Evolutionary conservation across 805 yeast species (phyloP).

Genomic region (Monosporozyma solicola): DNA sequence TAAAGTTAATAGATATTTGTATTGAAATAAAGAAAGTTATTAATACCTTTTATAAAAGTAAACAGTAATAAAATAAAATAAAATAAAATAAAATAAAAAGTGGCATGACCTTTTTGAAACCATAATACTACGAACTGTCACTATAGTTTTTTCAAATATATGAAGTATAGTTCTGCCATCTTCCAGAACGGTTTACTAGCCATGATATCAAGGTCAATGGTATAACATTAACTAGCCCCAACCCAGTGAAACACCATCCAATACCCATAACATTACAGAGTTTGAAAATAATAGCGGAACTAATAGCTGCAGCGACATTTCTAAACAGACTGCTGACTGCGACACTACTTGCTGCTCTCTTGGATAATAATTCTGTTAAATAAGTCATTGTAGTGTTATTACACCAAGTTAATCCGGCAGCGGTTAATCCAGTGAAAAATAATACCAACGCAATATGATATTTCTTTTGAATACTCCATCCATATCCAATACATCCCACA

Average conservation of each 20-base stretch:
- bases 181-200: slow-evolving; percentile 14
- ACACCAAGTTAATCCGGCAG: slow-evolving; percentile 50
- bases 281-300: slow-evolving; percentile 38
- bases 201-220: slow-evolving; percentile 16
- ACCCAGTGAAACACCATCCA: slow-evolving; percentile 49
- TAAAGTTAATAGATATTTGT: background rate
- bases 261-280: slow-evolving; percentile 33
- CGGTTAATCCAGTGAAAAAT: slow-evolving; percentile 37
- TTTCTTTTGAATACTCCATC: slow-evolving; percentile 40
- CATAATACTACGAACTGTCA: background rate
- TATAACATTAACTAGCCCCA: slow-evolving; percentile 32
- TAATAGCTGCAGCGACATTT: slow-evolving; percentile 45
- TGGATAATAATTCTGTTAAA: slow-evolving; percentile 41
- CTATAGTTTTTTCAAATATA: background rate
- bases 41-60: no score
- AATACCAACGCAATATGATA: slow-evolving; percentile 34
- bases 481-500: slow-evolving; percentile 41
- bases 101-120: background rate
- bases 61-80: background rate
- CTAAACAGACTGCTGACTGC: slow-evolving; percentile 47
- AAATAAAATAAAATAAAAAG: background rate
- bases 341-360: slow-evolving; percentile 44
- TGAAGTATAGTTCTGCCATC: slow-evolving; percentile 11
- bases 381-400: slow-evolving; percentile 46
- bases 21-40: no score